Percentiles rank a stretch among this genome's conserved stretches.
Evolutionary conservation across 2,329 filamentous ascomycete species (phyloP).

Genomic region (Penicillium sp.): DNA sequence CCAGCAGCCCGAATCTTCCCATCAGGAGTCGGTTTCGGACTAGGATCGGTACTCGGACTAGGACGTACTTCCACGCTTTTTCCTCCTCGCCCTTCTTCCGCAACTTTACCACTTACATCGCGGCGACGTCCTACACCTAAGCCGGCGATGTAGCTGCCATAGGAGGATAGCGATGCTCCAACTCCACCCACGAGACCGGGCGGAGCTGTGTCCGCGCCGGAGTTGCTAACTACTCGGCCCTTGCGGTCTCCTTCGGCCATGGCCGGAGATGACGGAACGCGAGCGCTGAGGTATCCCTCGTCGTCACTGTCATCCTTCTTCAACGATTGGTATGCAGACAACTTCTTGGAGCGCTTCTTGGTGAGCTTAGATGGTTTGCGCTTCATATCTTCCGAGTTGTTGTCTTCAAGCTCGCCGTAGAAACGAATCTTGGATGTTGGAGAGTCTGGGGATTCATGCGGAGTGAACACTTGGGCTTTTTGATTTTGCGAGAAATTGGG

Average conservation of each 20-base stretch:
- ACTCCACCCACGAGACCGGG: conserved; percentile 24
- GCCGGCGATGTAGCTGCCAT: conserved; percentile 44
- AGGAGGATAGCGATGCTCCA: conserved; percentile 36
- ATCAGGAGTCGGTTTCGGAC: conserved; percentile 13
- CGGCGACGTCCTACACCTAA: conserved; percentile 47
- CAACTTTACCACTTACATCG: conserved; percentile 49
- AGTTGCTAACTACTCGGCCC: conserved; percentile 46
- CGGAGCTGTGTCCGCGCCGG: conserved; percentile 37
- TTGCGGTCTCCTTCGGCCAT: conserved; percentile 38
- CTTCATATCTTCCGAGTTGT: conserved; percentile 19
- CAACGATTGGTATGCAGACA: conserved; percentile 35
- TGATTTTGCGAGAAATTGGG: conserved; percentile 35
- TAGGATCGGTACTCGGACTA: conserved; percentile 10
- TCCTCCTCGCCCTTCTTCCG: conserved; percentile 45
- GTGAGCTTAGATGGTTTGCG: conserved; percentile 32
- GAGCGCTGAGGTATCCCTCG: conserved; percentile 13
- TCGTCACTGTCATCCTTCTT: conserved; percentile 31
- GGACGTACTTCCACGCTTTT: conserved; percentile 16
- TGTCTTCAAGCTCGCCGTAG: conserved; percentile 39
- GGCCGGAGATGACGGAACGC: conserved; percentile 7
- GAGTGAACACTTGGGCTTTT: conserved; percentile 20
- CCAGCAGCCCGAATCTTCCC: conserved; percentile 40
- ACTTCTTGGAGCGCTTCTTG: conserved; percentile 36
- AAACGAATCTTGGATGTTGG: conserved; percentile 34
- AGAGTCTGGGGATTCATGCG: conserved; percentile 22